Conservation (phyloP, 1,284 basidiomycete genomes). For the Boletus mariae region DNA sequence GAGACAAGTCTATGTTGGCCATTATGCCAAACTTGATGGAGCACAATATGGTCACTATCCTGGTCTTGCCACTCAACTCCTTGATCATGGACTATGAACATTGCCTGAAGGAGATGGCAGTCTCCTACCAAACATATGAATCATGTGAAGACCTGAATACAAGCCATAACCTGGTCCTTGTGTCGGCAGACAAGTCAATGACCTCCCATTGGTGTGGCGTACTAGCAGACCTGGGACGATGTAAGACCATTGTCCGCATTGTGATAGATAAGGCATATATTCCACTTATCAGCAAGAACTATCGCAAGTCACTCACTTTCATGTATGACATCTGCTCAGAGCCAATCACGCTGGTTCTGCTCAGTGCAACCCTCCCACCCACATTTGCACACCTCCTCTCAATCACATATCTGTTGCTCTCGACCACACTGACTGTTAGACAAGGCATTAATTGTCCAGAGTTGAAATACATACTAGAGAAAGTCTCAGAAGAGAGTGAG, state of each 20-base stretch:
- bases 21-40: slow-evolving; percentile 7
- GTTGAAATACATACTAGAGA: neutral
- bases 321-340: neutral
- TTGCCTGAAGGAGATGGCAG: neutral
- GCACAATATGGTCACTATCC: neutral
- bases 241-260: neutral
- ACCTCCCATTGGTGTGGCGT: neutral
- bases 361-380: neutral
- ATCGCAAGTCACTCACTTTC: neutral
- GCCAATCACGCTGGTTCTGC: neutral
- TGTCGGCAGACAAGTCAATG: slow-evolving; percentile 7
- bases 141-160: neutral
- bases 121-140: slow-evolving; percentile 4
- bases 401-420: rapidly evolving
- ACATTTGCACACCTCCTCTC: neutral
- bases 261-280: slow-evolving; percentile 2
- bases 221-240: rapidly evolving
- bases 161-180: neutral
- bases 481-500: neutral
- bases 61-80: slow-evolving; percentile 5
- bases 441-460: neutral
- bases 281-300: neutral
- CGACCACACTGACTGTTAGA: neutral
- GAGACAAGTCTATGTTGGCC: slow-evolving; percentile 13
- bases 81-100: slow-evolving; percentile 12